Evolutionary conservation across 2,329 filamentous ascomycete genomes (phyloP), one percentile per base, ranked within the genome.

Genomic region (Bipolaris sorokiniana): DNA sequence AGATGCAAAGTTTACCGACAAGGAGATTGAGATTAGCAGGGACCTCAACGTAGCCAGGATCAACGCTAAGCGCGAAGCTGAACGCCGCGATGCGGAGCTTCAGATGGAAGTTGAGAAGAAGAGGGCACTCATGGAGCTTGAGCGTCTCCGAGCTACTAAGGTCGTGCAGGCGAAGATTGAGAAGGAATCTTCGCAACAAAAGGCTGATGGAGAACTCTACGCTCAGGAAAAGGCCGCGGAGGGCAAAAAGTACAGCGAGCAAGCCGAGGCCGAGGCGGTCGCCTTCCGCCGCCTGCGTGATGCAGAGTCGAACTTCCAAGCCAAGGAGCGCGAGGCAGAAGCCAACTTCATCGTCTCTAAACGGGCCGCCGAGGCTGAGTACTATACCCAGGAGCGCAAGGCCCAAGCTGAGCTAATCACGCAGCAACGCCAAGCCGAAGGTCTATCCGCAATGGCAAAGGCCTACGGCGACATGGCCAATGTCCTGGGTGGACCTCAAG

Each of bases 21-120:
- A 86, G 64, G 87, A 92, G 76, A 89, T 90, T 1, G 83, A 84
- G 49, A 88, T 95, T 56, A 84, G 86, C 64, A 86, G 89, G 34
- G 88, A 91, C 61, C 87, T 95, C 48, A 87, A 91, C 47, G 86
- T 96, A 52, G 87, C 89, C 26, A 86, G 88, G 48, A 91, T 96
- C 72, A 82, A 88, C 56, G 91, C 92, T 0, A 81, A 84, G 62
- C 88, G 91, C 51, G 83, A 86, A 9, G 88, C 90, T 1, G 90
- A 96, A 78, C 83, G 85, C 60, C 86, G 84, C 65, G 91, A 96
- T 77, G 90, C 92, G 48, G 91, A 95, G 65, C 82, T 96, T 50
- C 90, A 92, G 81, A 88, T 85, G 63, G 83, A 88, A 13, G 91
- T 96, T 59, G 87, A 96, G 78, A 79, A 87, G 65, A 91, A 89